phyloP scores from a whole-genome alignment of 805 yeast genomes.

The Scheffersomyces ergatensis region DNA sequence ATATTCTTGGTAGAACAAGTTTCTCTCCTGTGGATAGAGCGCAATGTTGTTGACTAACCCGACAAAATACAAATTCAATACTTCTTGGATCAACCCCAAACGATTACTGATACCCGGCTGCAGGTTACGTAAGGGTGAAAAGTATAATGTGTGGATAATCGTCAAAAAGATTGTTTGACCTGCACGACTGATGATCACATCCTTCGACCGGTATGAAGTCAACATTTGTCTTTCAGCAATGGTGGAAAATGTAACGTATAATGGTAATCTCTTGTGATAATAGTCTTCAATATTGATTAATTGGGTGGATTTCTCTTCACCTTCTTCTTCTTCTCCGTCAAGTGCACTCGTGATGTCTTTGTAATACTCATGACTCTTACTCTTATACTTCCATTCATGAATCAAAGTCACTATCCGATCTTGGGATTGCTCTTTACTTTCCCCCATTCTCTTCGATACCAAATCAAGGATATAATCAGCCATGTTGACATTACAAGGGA shows the following conservation, averaged over 20 bases:
- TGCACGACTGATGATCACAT: constrained; percentile 61
- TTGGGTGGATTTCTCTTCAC: not conserved
- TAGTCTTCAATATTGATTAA: constrained; percentile 43
- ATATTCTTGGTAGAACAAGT: constrained; percentile 75
- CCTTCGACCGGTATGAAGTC: constrained; percentile 40
- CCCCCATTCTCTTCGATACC: constrained; percentile 45
- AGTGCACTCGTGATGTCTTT: too few relatives aligned
- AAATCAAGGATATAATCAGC: constrained; percentile 76
- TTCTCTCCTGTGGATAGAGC: constrained; percentile 69
- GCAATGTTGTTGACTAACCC: constrained; percentile 80
- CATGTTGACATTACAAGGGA: constrained; percentile 62
- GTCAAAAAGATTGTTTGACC: constrained; percentile 66
- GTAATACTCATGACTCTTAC: constrained; percentile 37
- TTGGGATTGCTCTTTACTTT: constrained; percentile 16
- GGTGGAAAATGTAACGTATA: constrained; percentile 24
- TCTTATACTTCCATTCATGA: constrained; percentile 21
- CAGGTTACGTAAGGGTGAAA: constrained; percentile 38
- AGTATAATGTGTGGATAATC: constrained; percentile 63
- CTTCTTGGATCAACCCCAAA: constrained; percentile 74
- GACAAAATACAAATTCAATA: constrained; percentile 67
- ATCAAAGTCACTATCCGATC: constrained; percentile 24
- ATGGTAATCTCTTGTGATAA: constrained; percentile 23
- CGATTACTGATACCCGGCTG: constrained; percentile 60
- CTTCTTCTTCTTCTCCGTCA: constrained; percentile 2
- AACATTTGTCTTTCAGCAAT: constrained; percentile 30